phyloP scores from a whole-genome alignment of 177 flowering plant species.

The Telopea speciosissima region DNA sequence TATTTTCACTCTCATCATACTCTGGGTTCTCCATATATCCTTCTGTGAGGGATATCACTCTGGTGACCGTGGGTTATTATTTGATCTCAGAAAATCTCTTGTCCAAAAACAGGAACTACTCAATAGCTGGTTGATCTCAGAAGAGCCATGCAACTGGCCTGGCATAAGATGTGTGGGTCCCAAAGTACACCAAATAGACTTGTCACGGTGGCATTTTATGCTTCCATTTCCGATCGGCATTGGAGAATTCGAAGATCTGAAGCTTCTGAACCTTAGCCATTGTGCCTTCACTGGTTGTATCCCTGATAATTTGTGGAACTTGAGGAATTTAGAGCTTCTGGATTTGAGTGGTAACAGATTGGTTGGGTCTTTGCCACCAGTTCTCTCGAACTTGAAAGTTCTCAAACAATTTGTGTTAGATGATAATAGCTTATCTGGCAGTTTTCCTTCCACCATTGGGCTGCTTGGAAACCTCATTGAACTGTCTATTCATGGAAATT shows the following conservation, averaged over 20 bases:
- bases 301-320: conserved; percentile 32
- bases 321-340: conserved; percentile 33
- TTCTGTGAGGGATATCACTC: conserved; percentile 7
- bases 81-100: conserved; percentile 31
- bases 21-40: conserved; percentile 11
- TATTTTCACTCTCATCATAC: conserved; percentile 2
- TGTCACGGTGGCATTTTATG: conserved; percentile 30
- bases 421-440: conserved; percentile 40
- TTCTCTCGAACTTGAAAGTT: conserved; percentile 30
- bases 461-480: conserved; percentile 33
- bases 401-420: conserved; percentile 44
- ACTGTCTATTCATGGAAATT: conserved; percentile 41
- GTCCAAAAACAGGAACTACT: conserved; percentile 17
- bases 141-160: conserved; percentile 45
- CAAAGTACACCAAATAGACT: conserved; percentile 25
- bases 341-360: conserved; percentile 44
- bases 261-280: conserved; percentile 40
- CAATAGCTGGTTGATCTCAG: conserved; percentile 39
- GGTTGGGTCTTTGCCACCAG: conserved; percentile 33
- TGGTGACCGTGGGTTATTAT: conserved; percentile 21
- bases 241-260: conserved; percentile 35
- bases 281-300: conserved; percentile 41
- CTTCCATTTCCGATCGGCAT: conserved; percentile 38
- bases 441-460: conserved; percentile 43
- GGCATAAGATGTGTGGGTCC: conserved; percentile 41